Conservation (phyloP, 192 early-diverging fungal species). For the Phlyctochytrium arcticum region DNA sequence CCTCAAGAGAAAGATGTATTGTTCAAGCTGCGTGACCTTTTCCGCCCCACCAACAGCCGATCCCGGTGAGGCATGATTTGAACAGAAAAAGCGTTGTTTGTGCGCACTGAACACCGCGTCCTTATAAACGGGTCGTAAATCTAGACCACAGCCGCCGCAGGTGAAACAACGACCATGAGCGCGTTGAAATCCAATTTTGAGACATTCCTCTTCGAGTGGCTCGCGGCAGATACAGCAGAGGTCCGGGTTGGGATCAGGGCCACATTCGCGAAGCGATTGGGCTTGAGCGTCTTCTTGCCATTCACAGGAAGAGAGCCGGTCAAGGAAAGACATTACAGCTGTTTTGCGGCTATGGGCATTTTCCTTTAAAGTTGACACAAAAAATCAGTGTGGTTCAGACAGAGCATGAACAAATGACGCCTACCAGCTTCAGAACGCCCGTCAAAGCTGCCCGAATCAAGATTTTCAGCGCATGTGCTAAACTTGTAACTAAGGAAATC, state of each 20-base stretch:
- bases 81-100: slow-evolving; percentile 25
- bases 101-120: slow-evolving; percentile 9
- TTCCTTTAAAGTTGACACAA: slow-evolving; percentile 45
- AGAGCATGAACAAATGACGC: background rate
- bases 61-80: slow-evolving; percentile 13
- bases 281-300: slow-evolving; percentile 27
- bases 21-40: slow-evolving; percentile 79
- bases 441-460: slow-evolving; percentile 84
- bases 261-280: slow-evolving; percentile 13
- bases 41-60: slow-evolving; percentile 47
- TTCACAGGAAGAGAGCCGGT: slow-evolving; percentile 70
- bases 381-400: background rate
- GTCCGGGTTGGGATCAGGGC: slow-evolving; percentile 52
- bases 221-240: slow-evolving; percentile 72
- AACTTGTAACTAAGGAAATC: slow-evolving; percentile 80
- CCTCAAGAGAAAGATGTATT: slow-evolving; percentile 85
- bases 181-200: slow-evolving; percentile 47
- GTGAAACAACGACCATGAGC: slow-evolving; percentile 81
- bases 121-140: slow-evolving; percentile 12
- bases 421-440: slow-evolving; percentile 78
- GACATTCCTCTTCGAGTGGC: slow-evolving; percentile 86
- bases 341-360: slow-evolving; percentile 45
- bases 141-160: slow-evolving; percentile 64
- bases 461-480: slow-evolving; percentile 91
- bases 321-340: slow-evolving; percentile 67